Evolutionary conservation across 2,329 filamentous ascomycete genomes (phyloP), one percentile per base, ranked within the genome.

Genomic region (Aspergillus ustus): DNA sequence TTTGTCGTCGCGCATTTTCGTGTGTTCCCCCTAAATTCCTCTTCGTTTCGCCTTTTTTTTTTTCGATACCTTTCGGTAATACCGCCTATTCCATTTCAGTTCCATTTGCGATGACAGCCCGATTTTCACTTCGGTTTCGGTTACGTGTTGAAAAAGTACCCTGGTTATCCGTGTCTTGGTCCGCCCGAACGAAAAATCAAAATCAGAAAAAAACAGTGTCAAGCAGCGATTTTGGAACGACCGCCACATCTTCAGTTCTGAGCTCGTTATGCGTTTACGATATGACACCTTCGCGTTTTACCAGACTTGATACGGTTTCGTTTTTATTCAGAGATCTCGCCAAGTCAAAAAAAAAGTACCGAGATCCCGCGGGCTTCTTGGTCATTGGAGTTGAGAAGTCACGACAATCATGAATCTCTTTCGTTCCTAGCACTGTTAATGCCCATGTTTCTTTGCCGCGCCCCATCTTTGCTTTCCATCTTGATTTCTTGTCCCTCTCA

Each of bases 381-480:
- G 58, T 61, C 63, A 59, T 63, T 61, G 64, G 62, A 65, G 65
- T 28, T 63, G 62, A 66, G 71, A 70, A 72, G 71, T 73, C 71
- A 75, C 72, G 73, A 75, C 68, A 72, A 73, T 74, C 63, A 75
- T 70, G 73, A 75, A 69, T 72, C 74, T 77, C 75, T 73, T 73
- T 72, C 71, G 68, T 69, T 69, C 63, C 69, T 70, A 61, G 64
- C 66, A 66, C 68, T 70, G 65, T 55, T 61, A 54, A 61, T 61
- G 54, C 44, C 45, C 31, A 50, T 67, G 67, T 57, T 61, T 63
- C 56, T 56, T 71, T 65, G 63, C 68, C 63, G 66, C 66, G 69
- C 67, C 69, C 66, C 64, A 66, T 62, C 66, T 68, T 68, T 67
- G 68, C 65, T 70, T 71, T 63, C 69, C 67, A 66, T 70, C 68